Conservation (phyloP, 441 rosid species). For the Gossypium schwendimanii region DNA sequence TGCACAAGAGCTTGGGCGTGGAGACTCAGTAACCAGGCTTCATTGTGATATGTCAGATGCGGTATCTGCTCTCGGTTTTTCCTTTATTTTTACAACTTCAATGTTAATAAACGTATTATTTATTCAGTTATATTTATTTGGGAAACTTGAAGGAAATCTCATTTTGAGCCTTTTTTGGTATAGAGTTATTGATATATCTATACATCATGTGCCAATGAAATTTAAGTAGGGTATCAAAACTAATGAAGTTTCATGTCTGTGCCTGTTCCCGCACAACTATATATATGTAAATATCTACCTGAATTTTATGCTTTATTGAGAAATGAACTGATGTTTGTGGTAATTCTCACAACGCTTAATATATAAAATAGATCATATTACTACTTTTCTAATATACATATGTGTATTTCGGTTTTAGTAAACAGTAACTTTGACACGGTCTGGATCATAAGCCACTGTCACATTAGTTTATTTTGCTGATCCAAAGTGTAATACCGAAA, state of each 20-base stretch:
- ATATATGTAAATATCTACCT: not conserved
- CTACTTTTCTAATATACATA: too few species aligned
- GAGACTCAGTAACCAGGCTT: slow-evolving; percentile 89
- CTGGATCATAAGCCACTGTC: too few species aligned
- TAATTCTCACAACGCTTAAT: not conserved
- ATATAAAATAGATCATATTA: not conserved
- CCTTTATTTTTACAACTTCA: not conserved
- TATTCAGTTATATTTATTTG: not conserved
- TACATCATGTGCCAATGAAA: not conserved
- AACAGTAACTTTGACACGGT: too few species aligned
- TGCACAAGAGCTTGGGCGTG: slow-evolving; percentile 76
- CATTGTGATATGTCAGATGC: slow-evolving; percentile 97
- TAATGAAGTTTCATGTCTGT: not conserved
- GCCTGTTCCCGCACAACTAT: not conserved
- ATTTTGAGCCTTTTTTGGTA: not conserved
- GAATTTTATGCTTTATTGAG: not conserved
- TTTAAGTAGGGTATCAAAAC: too few species aligned
- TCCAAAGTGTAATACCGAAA: too few species aligned
- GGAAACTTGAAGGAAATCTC: not conserved
- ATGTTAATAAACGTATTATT: not conserved
- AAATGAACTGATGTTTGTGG: not conserved
- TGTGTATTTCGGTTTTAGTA: too few species aligned
- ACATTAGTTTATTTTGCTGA: too few species aligned
- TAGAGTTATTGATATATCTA: not conserved
- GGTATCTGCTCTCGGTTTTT: slow-evolving; percentile 29